Evolutionary conservation across 2,329 filamentous ascomycete genomes (phyloP).

Genomic region (Cytospora chrysosperma): DNA sequence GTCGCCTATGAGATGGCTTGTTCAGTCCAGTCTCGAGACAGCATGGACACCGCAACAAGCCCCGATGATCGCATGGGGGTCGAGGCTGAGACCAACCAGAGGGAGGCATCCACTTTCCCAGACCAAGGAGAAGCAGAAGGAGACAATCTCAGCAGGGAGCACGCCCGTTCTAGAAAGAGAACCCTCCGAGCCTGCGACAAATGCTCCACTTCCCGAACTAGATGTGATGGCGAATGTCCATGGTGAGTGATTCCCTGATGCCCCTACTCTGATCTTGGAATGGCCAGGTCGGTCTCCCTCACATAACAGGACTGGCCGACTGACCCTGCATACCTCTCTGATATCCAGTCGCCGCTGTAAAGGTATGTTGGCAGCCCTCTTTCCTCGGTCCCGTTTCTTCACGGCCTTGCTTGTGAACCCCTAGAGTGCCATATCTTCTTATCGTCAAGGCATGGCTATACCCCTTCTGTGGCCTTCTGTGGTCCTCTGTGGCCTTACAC

Average conservation of each 20-base stretch:
- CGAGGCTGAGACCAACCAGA: slow-evolving; percentile 4
- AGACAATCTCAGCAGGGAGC: slow-evolving; percentile 35
- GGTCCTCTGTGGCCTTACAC: too few relatives aligned
- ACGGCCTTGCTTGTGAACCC: neutral
- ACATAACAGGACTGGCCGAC: neutral
- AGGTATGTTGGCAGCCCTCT: slow-evolving; percentile 30
- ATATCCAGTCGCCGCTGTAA: slow-evolving; percentile 37
- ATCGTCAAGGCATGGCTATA: neutral
- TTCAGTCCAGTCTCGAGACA: neutral
- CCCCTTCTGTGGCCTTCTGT: neutral
- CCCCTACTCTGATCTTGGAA: too few relatives aligned
- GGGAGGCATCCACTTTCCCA: neutral
- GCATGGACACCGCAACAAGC: slow-evolving; percentile 3
- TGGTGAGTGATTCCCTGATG: slow-evolving; percentile 35
- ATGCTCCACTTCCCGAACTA: slow-evolving; percentile 40
- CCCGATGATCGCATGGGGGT: slow-evolving; percentile 4
- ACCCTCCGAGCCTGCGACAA: slow-evolving; percentile 37
- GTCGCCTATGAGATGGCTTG: neutral
- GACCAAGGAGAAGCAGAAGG: slow-evolving; percentile 14
- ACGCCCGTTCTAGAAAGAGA: slow-evolving; percentile 28
- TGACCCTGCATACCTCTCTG: slow-evolving; percentile 2
- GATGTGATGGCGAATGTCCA: slow-evolving; percentile 42
- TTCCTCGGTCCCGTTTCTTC: neutral
- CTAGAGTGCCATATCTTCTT: neutral
- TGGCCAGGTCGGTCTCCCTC: neutral